Base-by-base conservation (phyloP, 2,329 filamentous ascomycete genomes). In the Eutypella sp. region DNA sequence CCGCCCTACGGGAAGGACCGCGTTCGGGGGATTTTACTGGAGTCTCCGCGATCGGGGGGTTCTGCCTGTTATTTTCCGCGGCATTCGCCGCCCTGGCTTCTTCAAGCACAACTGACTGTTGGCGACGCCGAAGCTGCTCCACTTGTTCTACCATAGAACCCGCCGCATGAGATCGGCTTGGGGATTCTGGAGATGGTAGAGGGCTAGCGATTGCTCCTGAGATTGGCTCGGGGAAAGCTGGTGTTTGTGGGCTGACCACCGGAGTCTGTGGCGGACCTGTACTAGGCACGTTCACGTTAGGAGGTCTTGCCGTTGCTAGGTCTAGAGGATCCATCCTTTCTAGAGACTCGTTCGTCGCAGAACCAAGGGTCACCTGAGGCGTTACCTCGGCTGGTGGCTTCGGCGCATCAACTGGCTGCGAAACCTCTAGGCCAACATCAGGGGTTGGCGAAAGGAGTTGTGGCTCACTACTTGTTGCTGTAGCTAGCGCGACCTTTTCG, bases 261-360 rank as follows among this genome's bases (percentile, higher is more conserved):
- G 24, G 34, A 40, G 56, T 50, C 37, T 46, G 50, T n/a, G 44
- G 22, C 13, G 50, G 52, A 25, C 37, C 47, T 6, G 40, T 39
- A 13, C 46, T 37, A 3, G 48, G 41, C 7, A 39, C 24, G 31
- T 34, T 45, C n/a, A 48, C 41, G 3, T 52, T 51, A 3, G 66
- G 64, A 1, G 67, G 66, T 41, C 57, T 60, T 1, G 66, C 61
- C 3, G 67, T 68, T 5, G 74, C 74, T 15, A 79, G 60, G 48
- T 81, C 76, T 5, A 79, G 57, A 2, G 74, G 70, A 40, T 76
- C 73, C 1, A 76, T 69, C 46, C 71, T 66, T 18, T 75, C 72
- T 2, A 75, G 61, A n/a, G 62, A 61, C 3, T 55, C 62, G 40
- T 69, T 65, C 4, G 59, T 57, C 5, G 62, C 48, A 6, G 63